phyloP scores from a whole-genome alignment of 345 rosid species.

The Syzygium jambos region DNA sequence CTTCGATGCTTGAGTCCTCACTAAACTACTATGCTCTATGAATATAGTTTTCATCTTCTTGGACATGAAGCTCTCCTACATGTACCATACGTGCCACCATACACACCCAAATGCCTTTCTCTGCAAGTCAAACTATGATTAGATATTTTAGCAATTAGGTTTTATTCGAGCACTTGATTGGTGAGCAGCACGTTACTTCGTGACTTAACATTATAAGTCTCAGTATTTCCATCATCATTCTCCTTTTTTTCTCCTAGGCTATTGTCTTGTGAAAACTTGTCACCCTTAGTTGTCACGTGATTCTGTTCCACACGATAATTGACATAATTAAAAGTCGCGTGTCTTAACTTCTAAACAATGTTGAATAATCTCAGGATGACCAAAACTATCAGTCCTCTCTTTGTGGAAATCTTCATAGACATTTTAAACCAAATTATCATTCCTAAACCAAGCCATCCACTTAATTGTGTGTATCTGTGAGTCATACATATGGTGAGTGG shows the following conservation, averaged over 20 bases:
- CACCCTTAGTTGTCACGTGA: background rate
- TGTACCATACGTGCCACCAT: background rate
- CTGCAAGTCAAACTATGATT: background rate
- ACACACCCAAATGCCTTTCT: background rate
- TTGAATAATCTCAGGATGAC: background rate
- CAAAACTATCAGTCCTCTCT: background rate
- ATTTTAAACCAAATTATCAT: background rate
- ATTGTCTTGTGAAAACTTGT: background rate
- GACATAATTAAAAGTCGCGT: background rate
- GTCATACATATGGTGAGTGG: background rate
- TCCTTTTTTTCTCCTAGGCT: background rate
- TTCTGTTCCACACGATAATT: background rate
- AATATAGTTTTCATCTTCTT: background rate
- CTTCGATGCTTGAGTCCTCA: background rate
- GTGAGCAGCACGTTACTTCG: background rate
- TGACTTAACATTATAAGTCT: background rate
- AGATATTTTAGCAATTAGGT: background rate
- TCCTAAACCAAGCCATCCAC: background rate
- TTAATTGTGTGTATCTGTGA: background rate
- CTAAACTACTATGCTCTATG: background rate
- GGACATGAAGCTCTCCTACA: background rate
- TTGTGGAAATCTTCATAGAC: background rate
- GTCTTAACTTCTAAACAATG: background rate
- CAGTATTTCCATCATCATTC: background rate
- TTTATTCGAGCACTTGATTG: background rate